Evolutionary conservation across 306 rosid genomes (phyloP), one percentile per base, ranked within the genome.

Genomic region (Sphenostylis stenocarpa): DNA sequence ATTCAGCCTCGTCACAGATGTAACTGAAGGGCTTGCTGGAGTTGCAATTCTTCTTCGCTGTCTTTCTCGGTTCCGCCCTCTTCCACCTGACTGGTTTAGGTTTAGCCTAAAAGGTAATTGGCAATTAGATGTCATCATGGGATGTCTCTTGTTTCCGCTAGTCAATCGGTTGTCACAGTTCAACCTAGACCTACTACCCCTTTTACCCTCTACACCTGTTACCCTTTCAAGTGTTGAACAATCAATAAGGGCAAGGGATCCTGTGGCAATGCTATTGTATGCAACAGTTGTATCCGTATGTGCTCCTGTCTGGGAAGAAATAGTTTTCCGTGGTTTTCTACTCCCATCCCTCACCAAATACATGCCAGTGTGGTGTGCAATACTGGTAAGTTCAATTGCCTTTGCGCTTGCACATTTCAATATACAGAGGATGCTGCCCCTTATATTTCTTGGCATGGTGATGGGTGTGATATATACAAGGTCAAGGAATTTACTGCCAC

Each of bases 251-350:
- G 97, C 99, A 21, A 89, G 98, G 45, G 99, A 95, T 87, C 97
- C 94, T 0, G 88, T 92, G 72, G 97, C 99, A 5, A 95, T 95
- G 98, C 87, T 87, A 10, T 76, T 96, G 62, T 91, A 92, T 76
- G 98, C 91, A 9, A 69, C 88, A 28, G 97, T 89, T 43, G 97
- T 95, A 3, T 87, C 98, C 0, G 80, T 96, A 10, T 96, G 99
- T 72, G 97, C 98, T 74, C 99, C 99, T 20, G 87, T 96, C 26
- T 96, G 99, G 98, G 99, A 95, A 82, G 99, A 96, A 84, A 88
- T 96, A 55, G 94, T 92, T 57, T 96, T 96, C 49, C 88, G 98
- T 28, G 99, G 99, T 41, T 96, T 96, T 69, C 91, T 96, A 73
- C 92, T 96, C 44, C 97, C 99, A 19, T 96, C 99, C 23, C 84